Base-by-base conservation (phyloP, 2,329 filamentous ascomycete species). In the Fusarium brachygibbosum region DNA sequence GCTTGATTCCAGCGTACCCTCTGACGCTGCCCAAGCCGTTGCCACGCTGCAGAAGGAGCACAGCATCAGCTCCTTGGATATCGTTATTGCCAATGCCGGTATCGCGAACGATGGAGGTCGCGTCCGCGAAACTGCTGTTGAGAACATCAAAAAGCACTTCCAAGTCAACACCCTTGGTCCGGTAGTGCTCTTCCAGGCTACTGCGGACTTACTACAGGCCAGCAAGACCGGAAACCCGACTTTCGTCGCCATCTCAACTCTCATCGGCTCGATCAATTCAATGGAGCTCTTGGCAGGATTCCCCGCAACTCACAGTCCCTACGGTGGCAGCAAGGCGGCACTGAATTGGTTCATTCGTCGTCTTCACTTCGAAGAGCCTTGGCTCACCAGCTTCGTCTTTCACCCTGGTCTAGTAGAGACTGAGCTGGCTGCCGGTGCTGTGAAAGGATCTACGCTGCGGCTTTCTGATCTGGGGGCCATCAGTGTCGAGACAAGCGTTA, bases 271-370 rank as follows among this genome's bases (percentile, higher is more conserved):
- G 3, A n/a, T 55, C 0, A 21, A 31, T 23, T 29, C 23, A 0
- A 55, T 55, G 31, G 52, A 55, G 4, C 10, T 17, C 14, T n/a
- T 55, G n/a, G 31, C 12, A 4, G 52, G n/a, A 31, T 16, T 55
- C 1, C 52, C 52, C 8, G 2, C 21, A 13, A 6, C 23, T 2
- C 5, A 0, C 1, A 55, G 41, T 2, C 52, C 41, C 3, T 55
- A 55, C 2, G 52, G 52, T 31, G 31, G 31, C 7, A 55, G 52
- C 6, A 55, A 55, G 32, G 41, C 52, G 3, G 41, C 52, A 2
- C 19, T 55, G 4, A 55, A 55, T 23, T 55, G 52, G 52, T 55
- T 55, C n/a, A 48, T 55, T 12, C 31, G 41, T 5, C 52, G 52
- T 12, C 52, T 55, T 11, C 31, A 38, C n/a, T 55, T 55, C 5